Conservation (phyloP, 1,139 yeast genomes). For the Pichiaceae sp. region DNA sequence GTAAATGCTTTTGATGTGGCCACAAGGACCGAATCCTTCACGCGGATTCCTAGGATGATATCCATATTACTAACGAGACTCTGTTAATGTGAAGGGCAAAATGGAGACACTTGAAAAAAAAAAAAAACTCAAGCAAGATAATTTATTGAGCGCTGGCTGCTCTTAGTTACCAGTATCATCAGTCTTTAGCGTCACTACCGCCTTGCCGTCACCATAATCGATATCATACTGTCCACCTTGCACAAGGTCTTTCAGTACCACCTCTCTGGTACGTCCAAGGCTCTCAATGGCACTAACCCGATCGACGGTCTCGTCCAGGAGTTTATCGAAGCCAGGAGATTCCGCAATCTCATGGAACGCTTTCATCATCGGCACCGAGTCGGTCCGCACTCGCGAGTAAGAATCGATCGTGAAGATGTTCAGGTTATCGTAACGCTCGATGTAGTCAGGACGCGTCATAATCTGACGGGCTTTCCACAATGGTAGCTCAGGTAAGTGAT, state of each 20-base stretch:
- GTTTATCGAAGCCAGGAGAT: constrained; percentile 62
- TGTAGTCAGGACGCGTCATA: constrained; percentile 80
- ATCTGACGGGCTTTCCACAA: constrained; percentile 79
- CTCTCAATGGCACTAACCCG: constrained; percentile 73
- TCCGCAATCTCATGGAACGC: constrained; percentile 74
- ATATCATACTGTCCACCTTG: constrained; percentile 45
- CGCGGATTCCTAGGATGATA: constrained; percentile 78
- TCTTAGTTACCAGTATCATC: no score
- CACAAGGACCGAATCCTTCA: constrained; percentile 69
- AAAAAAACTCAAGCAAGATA: background rate
- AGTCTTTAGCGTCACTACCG: no score
- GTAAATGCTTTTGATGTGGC: constrained; percentile 94
- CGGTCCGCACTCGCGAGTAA: constrained; percentile 67
- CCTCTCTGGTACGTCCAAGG: constrained; percentile 70
- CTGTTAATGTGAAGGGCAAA: background rate
- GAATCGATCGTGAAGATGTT: constrained; percentile 77
- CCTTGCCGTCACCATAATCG: background rate
- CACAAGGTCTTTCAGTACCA: constrained; percentile 65
- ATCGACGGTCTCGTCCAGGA: constrained; percentile 62
- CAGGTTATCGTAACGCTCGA: constrained; percentile 64
- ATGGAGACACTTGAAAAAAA: background rate
- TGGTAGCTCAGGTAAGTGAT: constrained; percentile 63
- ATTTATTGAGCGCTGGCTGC: no score
- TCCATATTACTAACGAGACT: constrained; percentile 74
- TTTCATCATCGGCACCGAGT: constrained; percentile 83